Evolutionary conservation across 805 yeast species (phyloP), one percentile per base, ranked within the genome.

Genomic region (Pichia insulana): DNA sequence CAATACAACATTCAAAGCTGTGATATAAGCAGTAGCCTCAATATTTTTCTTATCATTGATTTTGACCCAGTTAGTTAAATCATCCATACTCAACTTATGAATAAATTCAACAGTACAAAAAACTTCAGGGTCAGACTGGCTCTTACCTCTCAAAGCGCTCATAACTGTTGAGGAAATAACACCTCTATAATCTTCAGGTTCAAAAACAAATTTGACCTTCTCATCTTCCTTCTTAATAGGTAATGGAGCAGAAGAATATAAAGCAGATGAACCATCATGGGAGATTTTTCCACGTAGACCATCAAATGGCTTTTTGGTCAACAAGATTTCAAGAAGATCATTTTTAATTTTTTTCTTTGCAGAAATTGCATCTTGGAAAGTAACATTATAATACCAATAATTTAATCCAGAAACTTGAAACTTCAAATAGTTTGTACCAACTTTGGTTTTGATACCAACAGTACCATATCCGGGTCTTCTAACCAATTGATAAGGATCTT

Each of bases 381-480:
- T 53, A 22, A 55, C 55, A 38, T 44, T 41, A 27, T 55, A 55
- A 13, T 46, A 41, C 41, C 48, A 51, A 16, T 53, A 54, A 2
- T 46, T 35, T 18, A 55, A 17, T 26, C 43, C 42, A 1, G 42
- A 30, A 13, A 54, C 45, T 20, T 54, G 47, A 30, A 42, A 51
- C 20, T 45, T 45, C 8, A 53, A 41, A 32, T 38, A 46, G 20
- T 54, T 54, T 8, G 57, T 52, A 17, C 57, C 57, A 39, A 54
- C 52, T 16, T 50, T 48, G 13, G 50, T 46, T 17, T 45, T 43
- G 10, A 46, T 50, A 35, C 59, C 59, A 15, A 48, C 18, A 7
- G 44, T 39, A 41, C 61, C 58, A 39, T 49, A 55, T 9, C 48
- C 50, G 9, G 58, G 57, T 50, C 59, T 54, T 19, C 39, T 46